phyloP scores from a whole-genome alignment of 2,329 filamentous ascomycete genomes.

The Hirsutella minnesotensis region DNA sequence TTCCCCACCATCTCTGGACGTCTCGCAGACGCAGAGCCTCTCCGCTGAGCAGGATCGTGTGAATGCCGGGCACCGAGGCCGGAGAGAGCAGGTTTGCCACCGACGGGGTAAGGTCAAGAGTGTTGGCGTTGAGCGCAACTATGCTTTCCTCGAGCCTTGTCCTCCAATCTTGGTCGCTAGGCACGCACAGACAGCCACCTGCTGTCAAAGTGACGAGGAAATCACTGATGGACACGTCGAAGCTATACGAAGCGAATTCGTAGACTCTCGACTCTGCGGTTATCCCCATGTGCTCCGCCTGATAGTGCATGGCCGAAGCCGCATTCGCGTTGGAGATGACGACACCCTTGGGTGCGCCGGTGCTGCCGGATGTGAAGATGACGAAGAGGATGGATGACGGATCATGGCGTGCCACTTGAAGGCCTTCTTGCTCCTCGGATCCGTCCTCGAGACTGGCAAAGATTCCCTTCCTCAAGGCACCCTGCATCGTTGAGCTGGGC shows the following conservation, averaged over 20 bases:
- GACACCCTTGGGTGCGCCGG: slow-evolving; percentile 12
- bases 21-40: slow-evolving; percentile 5
- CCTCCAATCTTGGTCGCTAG: slow-evolving; percentile 3
- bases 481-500: too few relatives aligned
- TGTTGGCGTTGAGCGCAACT: slow-evolving; percentile 2
- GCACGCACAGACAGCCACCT: slow-evolving; percentile 10
- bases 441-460: too few relatives aligned
- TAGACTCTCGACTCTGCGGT: slow-evolving; percentile 6
- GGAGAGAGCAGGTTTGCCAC: slow-evolving; percentile 6
- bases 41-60: slow-evolving; percentile 8
- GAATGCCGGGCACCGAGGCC: slow-evolving; percentile 2
- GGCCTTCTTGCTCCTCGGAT: too few relatives aligned
- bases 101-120: slow-evolving; percentile 8
- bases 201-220: slow-evolving; percentile 7
- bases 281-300: slow-evolving; percentile 5
- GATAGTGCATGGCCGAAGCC: slow-evolving; percentile 7
- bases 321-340: slow-evolving; percentile 8
- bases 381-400: slow-evolving; percentile 7
- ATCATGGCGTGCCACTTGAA: too few relatives aligned
- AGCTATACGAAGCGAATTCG: slow-evolving; percentile 12
- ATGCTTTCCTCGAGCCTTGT: slow-evolving; percentile 5
- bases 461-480: too few relatives aligned
- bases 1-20: slow-evolving; percentile 3
- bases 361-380: slow-evolving; percentile 10
- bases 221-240: slow-evolving; percentile 10